phyloP scores from a whole-genome alignment of 2,329 filamentous ascomycete genomes.

The Huntiella abstrusa region DNA sequence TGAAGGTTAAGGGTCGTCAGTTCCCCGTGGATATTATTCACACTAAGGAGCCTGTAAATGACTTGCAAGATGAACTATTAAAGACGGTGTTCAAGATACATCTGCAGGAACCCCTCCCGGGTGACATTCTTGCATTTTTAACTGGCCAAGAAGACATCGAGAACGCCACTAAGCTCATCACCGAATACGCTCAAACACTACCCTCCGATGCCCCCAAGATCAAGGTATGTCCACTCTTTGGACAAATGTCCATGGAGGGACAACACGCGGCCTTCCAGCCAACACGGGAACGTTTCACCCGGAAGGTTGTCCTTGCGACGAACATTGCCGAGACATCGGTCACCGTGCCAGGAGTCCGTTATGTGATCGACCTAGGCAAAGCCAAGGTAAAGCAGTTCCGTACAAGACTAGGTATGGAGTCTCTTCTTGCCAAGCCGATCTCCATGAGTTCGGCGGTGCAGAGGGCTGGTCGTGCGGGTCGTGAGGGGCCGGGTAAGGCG shows the following conservation, averaged over 20 bases:
- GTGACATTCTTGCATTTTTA: constrained; percentile 82
- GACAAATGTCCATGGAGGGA: constrained; percentile 67
- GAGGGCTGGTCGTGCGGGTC: constrained; percentile 74
- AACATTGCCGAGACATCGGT: constrained; percentile 99
- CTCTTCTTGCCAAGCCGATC: constrained; percentile 73
- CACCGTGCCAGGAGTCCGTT: constrained; percentile 81
- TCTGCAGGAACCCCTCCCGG: constrained; percentile 71
- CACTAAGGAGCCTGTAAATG: constrained; percentile 51
- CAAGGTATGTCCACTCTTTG: constrained; percentile 64
- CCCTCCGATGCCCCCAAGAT: constrained; percentile 56
- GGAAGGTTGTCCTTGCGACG: constrained; percentile 81
- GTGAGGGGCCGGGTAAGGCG: constrained; percentile 81
- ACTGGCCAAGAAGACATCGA: constrained; percentile 90
- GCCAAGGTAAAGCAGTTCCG: constrained; percentile 89
- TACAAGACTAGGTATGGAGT: constrained; percentile 68
- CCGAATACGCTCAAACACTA: constrained; percentile 57
- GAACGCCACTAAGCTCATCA: constrained; percentile 56
- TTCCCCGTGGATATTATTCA: constrained; percentile 68
- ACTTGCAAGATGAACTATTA: constrained; percentile 66
- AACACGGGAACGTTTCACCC: constrained; percentile 48
- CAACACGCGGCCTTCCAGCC: constrained; percentile 77
- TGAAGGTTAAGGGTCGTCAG: constrained; percentile 67
- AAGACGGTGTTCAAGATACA: constrained; percentile 77
- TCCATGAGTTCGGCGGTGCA: constrained; percentile 89
- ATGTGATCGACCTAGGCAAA: constrained; percentile 83